Evolutionary conservation across 2,329 filamentous ascomycete species (phyloP), one percentile per base, ranked within the genome.

Genomic region (Beauveria scarabaeidicola): DNA sequence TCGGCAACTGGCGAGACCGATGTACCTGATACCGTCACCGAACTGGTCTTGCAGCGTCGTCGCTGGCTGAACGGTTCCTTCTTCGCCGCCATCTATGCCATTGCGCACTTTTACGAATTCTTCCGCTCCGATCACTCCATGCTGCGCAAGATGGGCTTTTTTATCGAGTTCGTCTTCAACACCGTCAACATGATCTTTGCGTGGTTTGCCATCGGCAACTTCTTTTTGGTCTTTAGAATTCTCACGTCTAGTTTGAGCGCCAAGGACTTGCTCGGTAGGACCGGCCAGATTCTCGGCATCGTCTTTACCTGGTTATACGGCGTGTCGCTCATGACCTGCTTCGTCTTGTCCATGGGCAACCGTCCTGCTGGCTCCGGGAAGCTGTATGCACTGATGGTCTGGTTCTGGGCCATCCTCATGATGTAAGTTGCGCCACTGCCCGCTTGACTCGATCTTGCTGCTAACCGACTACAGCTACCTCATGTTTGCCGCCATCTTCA

Each of bases 211-310:
- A 94, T 97, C 69, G 89, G 94, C 70, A 99, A 99, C 77, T 99
- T 99, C 82, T 99, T 97, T 82, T 78, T 99, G 69, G 93, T 99
- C 66, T 99, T 99, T 79, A 92, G 92, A 73, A 97, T 99, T 70
- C 78, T 99, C 64, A 97, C 93, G 1, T 88, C 86, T 11, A 96
- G 92, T 68, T 78, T 99, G 64, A 88, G 90, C 50, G 80, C 83
- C 27, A 67, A 76, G 0, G 73, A 81, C 36, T 81, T 97, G 27
- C 81, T 97, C 2, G 90, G 91, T 52, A 86, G 82, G 5, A 84
- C 84, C 10, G 94, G 94, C 58, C 84, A 84, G 43, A 85, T 96
- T 61, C 79, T 99, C 1, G 89, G 91, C 58, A 86, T 97, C 29
- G 81, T 97, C 11, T 97, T 99, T 69, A 90, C 96, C 75, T 99